Base-by-base conservation (phyloP, 176 grass and related monocot genomes). In the Carex myosuroides region DNA sequence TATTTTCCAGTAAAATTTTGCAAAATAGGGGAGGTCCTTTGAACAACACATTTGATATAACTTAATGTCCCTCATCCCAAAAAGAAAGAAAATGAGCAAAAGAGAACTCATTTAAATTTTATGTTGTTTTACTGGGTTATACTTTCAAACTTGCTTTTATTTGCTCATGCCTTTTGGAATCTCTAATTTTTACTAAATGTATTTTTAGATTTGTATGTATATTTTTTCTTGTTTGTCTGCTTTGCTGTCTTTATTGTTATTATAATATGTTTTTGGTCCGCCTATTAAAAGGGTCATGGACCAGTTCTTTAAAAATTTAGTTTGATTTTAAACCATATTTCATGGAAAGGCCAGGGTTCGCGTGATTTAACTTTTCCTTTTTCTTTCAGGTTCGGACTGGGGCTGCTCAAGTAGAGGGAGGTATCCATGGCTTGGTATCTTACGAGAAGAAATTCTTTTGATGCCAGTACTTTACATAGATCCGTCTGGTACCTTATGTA, bases 361-460 rank as follows among this genome's bases (percentile, higher is more conserved):
- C 2, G 17, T 78, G 8, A 78, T 78, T 52, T 4, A 56, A 32
- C 0, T 35, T 18, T 75, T 78, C 29, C 14, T 76, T 59, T 66
- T 83, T 3, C 35, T 54, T 50, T 7, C 86, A 94, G 95, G 95
- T 91, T 22, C 90, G 95, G 52, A 91, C 95, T 0, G 92, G 95
- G 0, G 92, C 92, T n/a, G 92, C 95, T 5, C 95, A 98, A 79
- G 91, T 93, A 1, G 95, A 93, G 81, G 95, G 95, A 85, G 95
- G 91, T 26, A 82, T 94, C 22, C 95, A 94, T 76, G 95, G 95
- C 35, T 90, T 98, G 13, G 86, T 98, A 60, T 98, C 92, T 1
- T 94, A 91, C 14, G 89, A 98, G 89, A 97, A 97, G 87, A 97
- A 93, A 41, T 79, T 85, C 32, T 97, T 97, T 76, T 93, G 87